Percentiles rank a stretch among this genome's conserved stretches.
These are phyloP conservation scores for Pneumocystis murina DNA, from an alignment of 1,139 yeast species.

Conservation along the genomic window DNA sequence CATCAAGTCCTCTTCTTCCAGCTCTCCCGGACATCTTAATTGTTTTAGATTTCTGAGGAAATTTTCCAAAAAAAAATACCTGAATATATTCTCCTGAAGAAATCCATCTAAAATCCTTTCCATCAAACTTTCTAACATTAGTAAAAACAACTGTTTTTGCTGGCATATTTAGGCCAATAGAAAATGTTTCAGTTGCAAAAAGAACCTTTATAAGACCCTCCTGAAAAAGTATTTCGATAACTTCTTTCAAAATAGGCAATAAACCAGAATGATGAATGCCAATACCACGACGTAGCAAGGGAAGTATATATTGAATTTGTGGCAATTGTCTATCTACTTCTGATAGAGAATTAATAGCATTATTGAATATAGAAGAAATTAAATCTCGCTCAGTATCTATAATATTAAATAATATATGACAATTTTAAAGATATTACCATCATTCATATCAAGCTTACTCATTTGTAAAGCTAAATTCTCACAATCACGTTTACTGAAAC, in stretches of 20 bases:
- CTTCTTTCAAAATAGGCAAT: constrained; percentile 87
- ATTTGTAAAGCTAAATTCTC: constrained; percentile 84
- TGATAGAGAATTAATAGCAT: constrained; percentile 75
- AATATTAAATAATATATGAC: constrained; percentile 19
- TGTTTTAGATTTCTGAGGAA: neutral
- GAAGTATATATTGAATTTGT: constrained; percentile 80
- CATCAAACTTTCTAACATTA: constrained; percentile 96
- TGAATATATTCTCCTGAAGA: constrained; percentile 98
- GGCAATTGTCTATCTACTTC: constrained; percentile 86
- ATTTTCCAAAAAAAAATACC: constrained; percentile 9
- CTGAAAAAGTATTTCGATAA: constrained; percentile 89
- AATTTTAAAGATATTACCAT: constrained; percentile 18
- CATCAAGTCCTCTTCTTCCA: constrained; percentile 98
- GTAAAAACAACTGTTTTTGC: constrained; percentile 97
- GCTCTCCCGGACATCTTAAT: constrained; percentile 87
- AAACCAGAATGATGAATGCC: constrained; percentile 98
- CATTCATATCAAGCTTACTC: constrained; percentile 87
- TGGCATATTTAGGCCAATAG: constrained; percentile 96
- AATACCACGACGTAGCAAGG: constrained; percentile 80
- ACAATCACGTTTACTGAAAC: constrained; percentile 92
- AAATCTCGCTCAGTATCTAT: constrained; percentile 71
- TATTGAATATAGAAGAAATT: constrained; percentile 70
- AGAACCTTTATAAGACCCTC: constrained; percentile 88
- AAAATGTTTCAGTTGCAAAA: constrained; percentile 95
- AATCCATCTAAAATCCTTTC: constrained; percentile 93